Base-by-base conservation (phyloP, 306 rosid species). In the Begonia peltatifolia region DNA sequence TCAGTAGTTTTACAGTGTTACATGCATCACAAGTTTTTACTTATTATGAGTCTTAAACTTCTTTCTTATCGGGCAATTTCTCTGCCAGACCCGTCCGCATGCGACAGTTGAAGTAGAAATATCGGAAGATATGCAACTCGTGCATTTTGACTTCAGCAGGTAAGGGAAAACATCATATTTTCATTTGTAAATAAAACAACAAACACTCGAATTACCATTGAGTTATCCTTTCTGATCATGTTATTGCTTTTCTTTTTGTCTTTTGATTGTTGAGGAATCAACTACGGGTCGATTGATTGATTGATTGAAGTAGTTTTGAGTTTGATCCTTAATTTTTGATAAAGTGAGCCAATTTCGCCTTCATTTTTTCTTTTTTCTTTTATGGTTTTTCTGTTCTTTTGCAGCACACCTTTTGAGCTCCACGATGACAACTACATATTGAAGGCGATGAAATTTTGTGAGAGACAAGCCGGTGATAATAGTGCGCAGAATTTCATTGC, bases 41-140 rank as follows among this genome's bases (percentile, higher is more conserved):
- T 30, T 30, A 5, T 30, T 30, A 30, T 1, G 38, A 7, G 38
- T 30, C 8, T 9, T 30, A 30, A 30, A 30, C 0, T 30, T 30
- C 38, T 52, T 52, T 52, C 18, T 36, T 25, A 3, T 25, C 6
- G 35, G 0, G 2, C 1, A 25, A 25, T 25, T 14, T n/a, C 41
- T 56, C 48, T 48, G 60, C 47, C 38, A 90, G 97, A 90, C 97
- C 53, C 84, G 95, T 12, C 95, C 97, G 30, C 95, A 90, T 80
- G 97, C 97, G 53, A 90, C 95, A 57, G 95, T 90, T 42, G 97
- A 90, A 77, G 95, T 90, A 69, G 95, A 90, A 80, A 90, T 85
- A 69, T 90, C 97, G 59, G 97, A 90, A 79, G 97, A 90, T 68
- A 90, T 80, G 97, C 95, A 89, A 72, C 80, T 90, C 69, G 95